These are phyloP conservation scores for Penicillium sp. DNA, from an alignment of 2,329 filamentous ascomycete genomes.

Conservation along the genomic window DNA sequence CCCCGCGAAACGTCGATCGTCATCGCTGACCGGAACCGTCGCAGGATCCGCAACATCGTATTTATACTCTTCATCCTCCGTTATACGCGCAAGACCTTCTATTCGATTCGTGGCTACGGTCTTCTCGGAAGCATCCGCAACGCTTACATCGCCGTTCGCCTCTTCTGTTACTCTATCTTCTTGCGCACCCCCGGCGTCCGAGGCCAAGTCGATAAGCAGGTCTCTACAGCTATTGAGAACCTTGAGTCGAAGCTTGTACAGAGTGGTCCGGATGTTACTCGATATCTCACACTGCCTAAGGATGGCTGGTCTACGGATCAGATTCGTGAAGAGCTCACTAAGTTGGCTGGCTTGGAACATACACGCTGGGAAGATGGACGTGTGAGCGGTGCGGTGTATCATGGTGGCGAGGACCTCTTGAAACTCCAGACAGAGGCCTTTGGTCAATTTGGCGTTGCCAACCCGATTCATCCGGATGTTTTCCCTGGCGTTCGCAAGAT, in stretches of 20 bases:
- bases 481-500: conserved; percentile 98
- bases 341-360: conserved; percentile 82
- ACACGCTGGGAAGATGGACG: conserved; percentile 95
- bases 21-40: conserved; percentile 2
- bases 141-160: conserved; percentile 68
- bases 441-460: conserved; percentile 89
- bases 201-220: conserved; percentile 78
- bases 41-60: conserved; percentile 73
- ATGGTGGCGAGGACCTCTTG: conserved; percentile 79
- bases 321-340: conserved; percentile 74
- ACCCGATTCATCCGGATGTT: conserved; percentile 96
- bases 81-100: conserved; percentile 74
- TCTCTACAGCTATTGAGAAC: conserved; percentile 75
- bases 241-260: conserved; percentile 82
- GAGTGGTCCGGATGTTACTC: conserved; percentile 65
- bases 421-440: conserved; percentile 89
- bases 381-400: conserved; percentile 93
- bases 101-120: conserved; percentile 86
- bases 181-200: conserved; percentile 83
- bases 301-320: conserved; percentile 79
- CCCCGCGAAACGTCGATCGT: conserved; percentile 10
- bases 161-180: conserved; percentile 79
- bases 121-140: conserved; percentile 74
- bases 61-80: conserved; percentile 86
- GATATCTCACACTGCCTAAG: conserved; percentile 74